Conservation (phyloP, 2,329 filamentous ascomycete species). For the Ophiostoma sp. region DNA sequence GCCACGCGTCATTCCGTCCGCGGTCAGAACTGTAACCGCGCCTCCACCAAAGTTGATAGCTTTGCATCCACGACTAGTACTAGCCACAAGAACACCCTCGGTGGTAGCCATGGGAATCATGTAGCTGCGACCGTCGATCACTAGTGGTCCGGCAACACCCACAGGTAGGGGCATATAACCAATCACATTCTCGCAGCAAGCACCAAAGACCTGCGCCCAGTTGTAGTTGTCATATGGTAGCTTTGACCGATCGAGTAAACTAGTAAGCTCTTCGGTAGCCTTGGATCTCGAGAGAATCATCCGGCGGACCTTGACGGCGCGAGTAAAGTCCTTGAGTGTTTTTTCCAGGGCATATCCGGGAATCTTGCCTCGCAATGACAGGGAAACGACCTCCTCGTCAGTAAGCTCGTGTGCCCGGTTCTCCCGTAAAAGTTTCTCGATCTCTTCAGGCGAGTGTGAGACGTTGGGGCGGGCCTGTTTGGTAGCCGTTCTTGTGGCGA, state of each 20-base stretch:
- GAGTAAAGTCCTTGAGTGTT: slow-evolving; percentile 81
- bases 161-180: slow-evolving; percentile 91
- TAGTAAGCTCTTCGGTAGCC: slow-evolving; percentile 72
- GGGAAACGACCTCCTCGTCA: slow-evolving; percentile 77
- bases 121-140: slow-evolving; percentile 91
- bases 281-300: slow-evolving; percentile 81
- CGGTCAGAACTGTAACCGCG: slow-evolving; percentile 83
- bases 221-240: slow-evolving; percentile 89
- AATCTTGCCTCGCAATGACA: slow-evolving; percentile 86
- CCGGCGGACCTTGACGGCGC: slow-evolving; percentile 89
- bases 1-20: slow-evolving; percentile 97
- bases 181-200: slow-evolving; percentile 97
- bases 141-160: slow-evolving; percentile 87
- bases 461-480: slow-evolving; percentile 20
- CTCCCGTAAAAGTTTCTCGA: slow-evolving; percentile 72
- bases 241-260: slow-evolving; percentile 72
- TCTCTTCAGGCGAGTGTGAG: slow-evolving; percentile 58
- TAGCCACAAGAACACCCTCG: slow-evolving; percentile 92
- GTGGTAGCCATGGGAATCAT: slow-evolving; percentile 99
- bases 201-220: slow-evolving; percentile 89
- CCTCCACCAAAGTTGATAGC: slow-evolving; percentile 96
- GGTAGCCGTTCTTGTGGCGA: slow-evolving; percentile 28
- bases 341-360: slow-evolving; percentile 92
- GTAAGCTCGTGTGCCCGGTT: slow-evolving; percentile 71
- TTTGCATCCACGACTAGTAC: slow-evolving; percentile 88